Base-by-base conservation (phyloP, 306 rosid genomes). In the cucumber (Cucumis sativus) region DNA sequence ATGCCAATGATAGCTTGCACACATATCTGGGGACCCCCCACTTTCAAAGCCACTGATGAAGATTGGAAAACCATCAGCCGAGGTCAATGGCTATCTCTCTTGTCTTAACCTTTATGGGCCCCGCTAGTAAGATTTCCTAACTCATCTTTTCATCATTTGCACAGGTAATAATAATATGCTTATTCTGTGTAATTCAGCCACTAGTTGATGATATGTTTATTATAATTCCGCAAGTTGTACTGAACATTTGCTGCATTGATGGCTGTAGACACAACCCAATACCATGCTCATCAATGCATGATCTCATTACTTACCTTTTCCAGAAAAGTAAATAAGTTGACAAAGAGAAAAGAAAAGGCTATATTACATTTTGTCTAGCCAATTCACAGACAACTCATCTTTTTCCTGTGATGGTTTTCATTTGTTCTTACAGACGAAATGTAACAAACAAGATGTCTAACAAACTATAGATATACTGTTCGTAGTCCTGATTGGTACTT, bases 41-140 rank as follows among this genome's bases (percentile, higher is more conserved):
- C 90, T 90, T 88, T 86, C 78, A 83, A 86, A 87, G 83, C 89
- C 92, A 88, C 84, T 79, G 77, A 80, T 80, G 75, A 78, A 33
- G 37, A 33, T 33, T 33, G 81, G 88, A 87, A 70, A 80, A n/a
- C 86, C 89, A 85, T 80, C 87, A 47, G 59, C 64, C 39, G 43
- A 68, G 79, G 73, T 71, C 76, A 78, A 65, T 78, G 66, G 75
- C 57, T 33, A 25, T 35, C 23, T 65, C 75, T 78, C 37, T 83
- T 61, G 78, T 84, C 80, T 67, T 78, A 69, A 86, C 83, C 87
- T 84, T 79, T 66, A 79, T 88, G 91, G 92, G 87, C 73, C 89
- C 89, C 79, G 76, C 62, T 75, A 74, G 88, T 88, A 89, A 79
- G 14, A 51, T 52, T 37, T 35, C 74, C 61, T 15, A 21, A 52